Evolutionary conservation across 495 filamentous ascomycete genomes (phyloP).

Genomic region (Neurospora terricola): DNA sequence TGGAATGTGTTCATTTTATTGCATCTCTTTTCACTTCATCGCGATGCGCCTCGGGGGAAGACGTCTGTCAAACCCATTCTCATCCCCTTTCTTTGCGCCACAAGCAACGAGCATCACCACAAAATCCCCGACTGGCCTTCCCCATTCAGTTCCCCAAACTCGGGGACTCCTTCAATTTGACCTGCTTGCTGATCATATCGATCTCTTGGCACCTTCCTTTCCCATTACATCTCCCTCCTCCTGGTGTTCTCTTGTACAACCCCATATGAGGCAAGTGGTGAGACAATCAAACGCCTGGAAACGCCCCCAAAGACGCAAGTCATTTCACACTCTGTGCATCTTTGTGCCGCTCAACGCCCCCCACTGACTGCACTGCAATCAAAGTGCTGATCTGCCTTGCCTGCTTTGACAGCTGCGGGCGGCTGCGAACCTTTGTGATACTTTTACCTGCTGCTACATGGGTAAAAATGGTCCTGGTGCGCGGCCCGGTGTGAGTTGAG

Average conservation of each 20-base stretch:
- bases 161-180: too few relatives aligned
- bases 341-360: not conserved
- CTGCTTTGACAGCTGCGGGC: not conserved
- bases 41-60: too few relatives aligned
- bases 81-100: too few relatives aligned
- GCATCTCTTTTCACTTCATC: too few relatives aligned
- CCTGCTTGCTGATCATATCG: too few relatives aligned
- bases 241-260: too few relatives aligned
- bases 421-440: not conserved
- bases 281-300: not conserved
- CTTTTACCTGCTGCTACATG: not conserved
- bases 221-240: too few relatives aligned
- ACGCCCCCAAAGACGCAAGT: not conserved
- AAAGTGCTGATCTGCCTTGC: not conserved
- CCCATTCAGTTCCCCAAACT: too few relatives aligned
- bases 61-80: too few relatives aligned
- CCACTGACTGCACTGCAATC: not conserved
- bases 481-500: not conserved
- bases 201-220: too few relatives aligned
- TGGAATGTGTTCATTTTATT: not conserved
- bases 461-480: not conserved
- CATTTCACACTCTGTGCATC: not conserved
- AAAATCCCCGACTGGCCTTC: too few relatives aligned
- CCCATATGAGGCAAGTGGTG: not conserved
- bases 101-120: too few relatives aligned